phyloP scores from a whole-genome alignment of 177 flowering plant genomes.

The Vitis hybrid region DNA sequence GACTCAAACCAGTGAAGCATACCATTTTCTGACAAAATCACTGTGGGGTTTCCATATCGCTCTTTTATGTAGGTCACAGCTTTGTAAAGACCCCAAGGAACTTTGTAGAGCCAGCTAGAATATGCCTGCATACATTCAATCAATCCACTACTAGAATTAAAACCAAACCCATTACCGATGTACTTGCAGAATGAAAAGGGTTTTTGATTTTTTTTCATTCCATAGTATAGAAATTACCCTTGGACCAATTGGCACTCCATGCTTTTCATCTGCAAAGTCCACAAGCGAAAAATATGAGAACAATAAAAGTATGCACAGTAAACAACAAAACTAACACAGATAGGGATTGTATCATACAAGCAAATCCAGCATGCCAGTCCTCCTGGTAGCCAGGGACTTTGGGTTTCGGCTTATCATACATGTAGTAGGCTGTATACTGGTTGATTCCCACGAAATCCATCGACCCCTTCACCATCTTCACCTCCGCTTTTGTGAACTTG shows the following conservation, averaged over 20 bases:
- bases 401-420: constrained; percentile 34
- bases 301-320: background rate
- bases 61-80: constrained; percentile 59
- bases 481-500: constrained; percentile 52
- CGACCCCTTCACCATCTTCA: constrained; percentile 63
- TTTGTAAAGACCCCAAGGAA: constrained; percentile 78
- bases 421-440: constrained; percentile 68
- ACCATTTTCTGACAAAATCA: constrained; percentile 71
- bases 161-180: background rate
- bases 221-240: constrained; percentile 20
- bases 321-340: background rate
- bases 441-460: constrained; percentile 67
- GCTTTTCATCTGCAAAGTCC: constrained; percentile 35
- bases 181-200: too few species aligned
- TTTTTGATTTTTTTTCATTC: too few species aligned
- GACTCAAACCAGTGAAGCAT: background rate
- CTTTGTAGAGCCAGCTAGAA: constrained; percentile 68
- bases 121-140: constrained; percentile 40
- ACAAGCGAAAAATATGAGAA: background rate
- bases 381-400: constrained; percentile 46
- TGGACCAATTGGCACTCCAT: constrained; percentile 60
- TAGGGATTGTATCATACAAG: constrained; percentile 40
- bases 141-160: background rate
- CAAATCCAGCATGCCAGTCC: constrained; percentile 63
- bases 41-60: constrained; percentile 57